Evolutionary conservation across 352 stramenopile species (phyloP), one percentile per base, ranked within the genome.

Genomic region (Phytophthora fragariaefolia): DNA sequence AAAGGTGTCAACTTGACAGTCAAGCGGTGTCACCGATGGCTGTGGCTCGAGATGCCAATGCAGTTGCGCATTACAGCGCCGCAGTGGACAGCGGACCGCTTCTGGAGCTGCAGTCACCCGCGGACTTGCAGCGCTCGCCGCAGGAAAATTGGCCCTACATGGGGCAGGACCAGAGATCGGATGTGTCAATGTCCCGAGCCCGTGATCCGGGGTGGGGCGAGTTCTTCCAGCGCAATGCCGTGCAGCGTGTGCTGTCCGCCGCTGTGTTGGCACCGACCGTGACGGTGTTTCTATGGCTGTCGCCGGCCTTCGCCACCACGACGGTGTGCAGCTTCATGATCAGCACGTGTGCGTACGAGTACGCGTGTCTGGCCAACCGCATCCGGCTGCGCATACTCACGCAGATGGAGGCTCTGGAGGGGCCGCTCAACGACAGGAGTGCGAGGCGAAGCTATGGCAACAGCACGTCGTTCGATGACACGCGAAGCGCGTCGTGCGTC

Each of bases 231-330:
- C 57, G 51, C 17, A 92, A 92, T 59, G 78, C 61, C 36, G 79
- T 87, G 59, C 84, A 92, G 66, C 84, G 84, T 42, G 42, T 79
- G 36, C 47, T 90, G 30, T 92, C 84, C 10, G 80, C 82, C 23
- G 59, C 63, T 0, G 54, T 92, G 23, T 72, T 91, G 23, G 82
- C 76, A 18, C 79, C 82, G 15, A 56, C 79, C 0, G 80, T 92
- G 45, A 92, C 82, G 22, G 47, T 82, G 23, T 90, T 91, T 59
- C 64, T 92, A n/a, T 88, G 82, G 82, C 34, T 77, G 28, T 90
- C 82, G 48, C 82, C 82, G 5, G 79, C 71, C 17, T 87, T 87
- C 54, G 82, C 79, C 0, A 89, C 79, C 12, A 79, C 79, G 28
- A 89, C 82, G 6, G 77, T 90, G 9, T 90, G 82, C 59, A 79